Evolutionary conservation across 2,329 filamentous ascomycete species (phyloP).

Genomic region (Aspergillus brasiliensis): DNA sequence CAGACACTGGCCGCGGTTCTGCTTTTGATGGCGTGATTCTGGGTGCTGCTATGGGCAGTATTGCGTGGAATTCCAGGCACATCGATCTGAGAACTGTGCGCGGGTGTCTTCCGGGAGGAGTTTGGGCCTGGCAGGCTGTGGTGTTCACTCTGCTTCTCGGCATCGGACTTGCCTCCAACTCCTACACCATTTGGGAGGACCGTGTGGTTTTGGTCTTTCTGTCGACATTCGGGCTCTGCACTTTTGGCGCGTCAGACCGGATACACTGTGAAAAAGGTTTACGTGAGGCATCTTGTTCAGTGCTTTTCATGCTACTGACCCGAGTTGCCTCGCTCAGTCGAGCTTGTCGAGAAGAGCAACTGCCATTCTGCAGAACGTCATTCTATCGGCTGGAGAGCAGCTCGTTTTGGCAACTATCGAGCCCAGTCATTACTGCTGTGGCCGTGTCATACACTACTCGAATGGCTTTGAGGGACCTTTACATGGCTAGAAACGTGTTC

Average conservation of each 20-base stretch:
- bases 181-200: constrained; percentile 98
- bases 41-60: neutral
- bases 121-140: constrained; percentile 65
- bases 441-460: neutral
- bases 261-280: constrained; percentile 43
- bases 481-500: neutral
- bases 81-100: too few species aligned
- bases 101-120: neutral
- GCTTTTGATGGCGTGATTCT: neutral
- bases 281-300: constrained; percentile 77
- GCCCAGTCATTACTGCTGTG: neutral
- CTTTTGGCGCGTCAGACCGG: constrained; percentile 71
- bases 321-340: constrained; percentile 82
- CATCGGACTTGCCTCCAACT: constrained; percentile 82
- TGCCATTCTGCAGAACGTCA: constrained; percentile 91
- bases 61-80: neutral
- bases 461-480: neutral
- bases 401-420: neutral
- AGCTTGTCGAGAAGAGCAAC: constrained; percentile 94
- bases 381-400: constrained; percentile 3
- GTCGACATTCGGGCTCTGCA: constrained; percentile 78
- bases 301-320: constrained; percentile 75
- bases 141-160: constrained; percentile 59
- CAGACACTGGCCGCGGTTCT: neutral
- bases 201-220: constrained; percentile 89